phyloP scores from a whole-genome alignment of 2,329 filamentous ascomycete genomes.

The Epichloe sylvatica region DNA sequence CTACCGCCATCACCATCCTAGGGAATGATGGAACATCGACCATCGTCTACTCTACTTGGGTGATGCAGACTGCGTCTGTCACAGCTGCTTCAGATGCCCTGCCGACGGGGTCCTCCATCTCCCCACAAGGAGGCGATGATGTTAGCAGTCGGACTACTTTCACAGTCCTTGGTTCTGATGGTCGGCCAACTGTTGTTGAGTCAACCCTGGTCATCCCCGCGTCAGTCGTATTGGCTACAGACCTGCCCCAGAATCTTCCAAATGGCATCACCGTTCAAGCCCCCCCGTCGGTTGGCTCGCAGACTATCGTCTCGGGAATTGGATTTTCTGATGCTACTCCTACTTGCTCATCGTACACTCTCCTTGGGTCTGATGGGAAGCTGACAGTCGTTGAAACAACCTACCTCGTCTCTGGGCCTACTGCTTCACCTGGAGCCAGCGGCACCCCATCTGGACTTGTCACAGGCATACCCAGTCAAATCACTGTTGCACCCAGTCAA shows the following conservation, averaged over 20 bases:
- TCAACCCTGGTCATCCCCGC: slow-evolving; percentile 19
- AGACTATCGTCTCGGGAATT: slow-evolving; percentile 5
- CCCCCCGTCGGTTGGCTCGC: slow-evolving; percentile 1
- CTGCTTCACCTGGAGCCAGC: slow-evolving; percentile 4
- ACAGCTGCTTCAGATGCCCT: slow-evolving; percentile 4
- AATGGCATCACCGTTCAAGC: slow-evolving; percentile 5
- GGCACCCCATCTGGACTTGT: slow-evolving; percentile 9
- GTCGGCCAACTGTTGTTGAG: slow-evolving; percentile 20
- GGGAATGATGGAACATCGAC: slow-evolving; percentile 6
- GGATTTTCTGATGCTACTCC: slow-evolving; percentile 9
- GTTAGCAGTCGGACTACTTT: slow-evolving; percentile 9
- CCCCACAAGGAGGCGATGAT: slow-evolving; percentile 4
- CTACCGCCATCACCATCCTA: slow-evolving; percentile 4
- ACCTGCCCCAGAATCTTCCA: slow-evolving; percentile 5
- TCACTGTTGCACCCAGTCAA: slow-evolving; percentile 7
- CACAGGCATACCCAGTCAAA: slow-evolving; percentile 12
- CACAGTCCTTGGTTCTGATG: slow-evolving; percentile 20
- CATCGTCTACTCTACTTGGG: slow-evolving; percentile 6
- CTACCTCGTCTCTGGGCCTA: slow-evolving; percentile 11
- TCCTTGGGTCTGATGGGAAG: slow-evolving; percentile 15
- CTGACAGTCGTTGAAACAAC: slow-evolving; percentile 17
- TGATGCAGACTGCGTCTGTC: slow-evolving; percentile 1
- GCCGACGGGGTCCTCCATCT: not conserved
- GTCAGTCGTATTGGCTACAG: slow-evolving; percentile 6
- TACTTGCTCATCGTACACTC: slow-evolving; percentile 17